phyloP scores from a whole-genome alignment of 176 grass and related monocot species.

The Areca catechu region DNA sequence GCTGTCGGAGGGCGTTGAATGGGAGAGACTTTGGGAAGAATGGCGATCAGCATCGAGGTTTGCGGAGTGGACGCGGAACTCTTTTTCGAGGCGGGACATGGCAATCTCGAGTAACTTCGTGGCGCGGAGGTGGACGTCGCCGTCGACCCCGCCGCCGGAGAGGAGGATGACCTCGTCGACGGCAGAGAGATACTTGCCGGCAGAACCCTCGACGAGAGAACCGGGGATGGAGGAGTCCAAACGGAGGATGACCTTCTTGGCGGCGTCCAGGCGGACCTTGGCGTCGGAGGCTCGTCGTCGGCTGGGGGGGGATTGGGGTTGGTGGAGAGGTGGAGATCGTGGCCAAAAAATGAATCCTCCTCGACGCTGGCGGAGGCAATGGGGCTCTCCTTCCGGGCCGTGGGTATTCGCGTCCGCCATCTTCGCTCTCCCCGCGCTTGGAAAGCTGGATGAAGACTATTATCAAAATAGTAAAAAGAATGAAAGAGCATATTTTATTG shows the following conservation, averaged over 20 bases:
- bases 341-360: too few relatives aligned
- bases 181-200: constrained; percentile 51
- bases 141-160: constrained; percentile 10
- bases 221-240: constrained; percentile 39
- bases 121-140: constrained; percentile 21
- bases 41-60: constrained; percentile 32
- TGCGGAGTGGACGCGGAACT: constrained; percentile 53
- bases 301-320: constrained; percentile 55
- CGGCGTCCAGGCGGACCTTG: background rate
- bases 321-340: constrained; percentile 53
- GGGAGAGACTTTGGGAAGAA: constrained; percentile 50
- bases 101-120: constrained; percentile 59
- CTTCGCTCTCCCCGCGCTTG: too few relatives aligned
- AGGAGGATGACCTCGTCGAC: constrained; percentile 32
- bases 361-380: too few relatives aligned
- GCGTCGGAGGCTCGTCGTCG: background rate
- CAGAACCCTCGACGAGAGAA: constrained; percentile 21
- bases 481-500: too few relatives aligned
- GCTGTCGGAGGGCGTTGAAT: constrained; percentile 25
- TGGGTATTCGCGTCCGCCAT: too few relatives aligned
- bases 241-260: constrained; percentile 7
- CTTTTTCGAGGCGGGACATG: constrained; percentile 61
- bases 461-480: too few relatives aligned
- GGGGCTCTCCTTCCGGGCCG: too few relatives aligned
- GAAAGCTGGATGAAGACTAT: too few relatives aligned